Conservation (phyloP, 2,329 filamentous ascomycete species). For the Alternaria rosae region DNA sequence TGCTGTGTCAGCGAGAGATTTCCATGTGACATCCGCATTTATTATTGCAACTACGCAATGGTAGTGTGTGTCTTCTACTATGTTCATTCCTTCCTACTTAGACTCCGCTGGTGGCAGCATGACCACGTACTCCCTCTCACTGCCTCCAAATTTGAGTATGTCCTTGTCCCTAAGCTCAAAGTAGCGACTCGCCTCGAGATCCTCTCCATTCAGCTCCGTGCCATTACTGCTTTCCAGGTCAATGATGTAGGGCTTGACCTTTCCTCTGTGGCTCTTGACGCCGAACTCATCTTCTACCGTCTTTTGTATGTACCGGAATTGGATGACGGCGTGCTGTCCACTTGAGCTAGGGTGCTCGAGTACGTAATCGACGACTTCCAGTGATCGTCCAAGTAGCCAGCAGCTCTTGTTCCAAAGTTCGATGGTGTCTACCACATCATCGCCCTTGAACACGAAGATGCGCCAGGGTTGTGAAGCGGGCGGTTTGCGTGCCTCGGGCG, state of each 20-base stretch:
- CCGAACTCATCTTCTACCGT: conserved; percentile 85
- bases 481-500: conserved; percentile 88
- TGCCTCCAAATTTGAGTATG: conserved; percentile 85
- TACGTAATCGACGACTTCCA: conserved; percentile 79
- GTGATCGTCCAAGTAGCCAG: conserved; percentile 88
- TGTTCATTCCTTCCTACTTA: neutral
- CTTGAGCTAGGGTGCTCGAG: conserved; percentile 92
- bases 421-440: conserved; percentile 81
- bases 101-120: conserved; percentile 69
- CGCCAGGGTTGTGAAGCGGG: conserved; percentile 81
- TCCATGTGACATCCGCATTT: neutral
- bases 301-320: conserved; percentile 86
- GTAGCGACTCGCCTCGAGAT: conserved; percentile 77
- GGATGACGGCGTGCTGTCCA: conserved; percentile 94
- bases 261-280: conserved; percentile 50
- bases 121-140: conserved; percentile 92
- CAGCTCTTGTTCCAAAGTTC: conserved; percentile 79
- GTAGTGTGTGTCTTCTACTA: neutral
- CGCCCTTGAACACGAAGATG: conserved; percentile 89
- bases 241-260: conserved; percentile 79
- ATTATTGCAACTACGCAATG: neutral
- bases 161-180: conserved; percentile 89
- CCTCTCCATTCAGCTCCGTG: conserved; percentile 79
- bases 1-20: neutral
- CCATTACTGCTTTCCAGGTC: conserved; percentile 95